These are phyloP conservation scores for Zizania palustris DNA, from an alignment of 202 grass and related monocot species.

Conservation along the genomic window DNA sequence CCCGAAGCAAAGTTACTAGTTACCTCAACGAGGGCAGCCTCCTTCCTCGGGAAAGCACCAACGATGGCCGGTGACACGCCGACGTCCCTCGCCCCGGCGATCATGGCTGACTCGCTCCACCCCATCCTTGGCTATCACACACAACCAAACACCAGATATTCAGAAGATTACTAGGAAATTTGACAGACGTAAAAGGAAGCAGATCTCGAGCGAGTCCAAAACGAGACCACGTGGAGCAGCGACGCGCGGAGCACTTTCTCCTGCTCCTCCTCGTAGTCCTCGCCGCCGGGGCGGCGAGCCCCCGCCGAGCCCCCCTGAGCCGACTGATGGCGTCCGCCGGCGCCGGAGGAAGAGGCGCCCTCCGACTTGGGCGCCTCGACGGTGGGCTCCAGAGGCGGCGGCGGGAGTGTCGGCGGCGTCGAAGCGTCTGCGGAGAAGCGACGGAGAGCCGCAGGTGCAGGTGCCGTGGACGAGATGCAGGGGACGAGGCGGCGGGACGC, in stretches of 20 bases:
- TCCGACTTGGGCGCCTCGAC: conserved; percentile 40
- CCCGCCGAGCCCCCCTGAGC: conserved; percentile 16
- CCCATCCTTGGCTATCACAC: conserved; percentile 65
- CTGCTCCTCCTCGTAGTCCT: conserved; percentile 76
- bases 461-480: background rate
- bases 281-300: conserved; percentile 39
- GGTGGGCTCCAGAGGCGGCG: conserved; percentile 36
- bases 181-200: background rate
- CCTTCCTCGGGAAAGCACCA: conserved; percentile 73
- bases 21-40: conserved; percentile 94
- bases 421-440: conserved; percentile 38
- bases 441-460: background rate
- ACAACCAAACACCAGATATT: background rate
- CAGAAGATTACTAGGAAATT: background rate
- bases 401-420: conserved; percentile 35
- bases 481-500: conserved; percentile 31
- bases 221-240: conserved; percentile 73
- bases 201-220: conserved; percentile 31
- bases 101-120: conserved; percentile 90
- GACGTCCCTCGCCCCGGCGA: conserved; percentile 79
- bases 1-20: conserved; percentile 42
- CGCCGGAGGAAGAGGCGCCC: background rate
- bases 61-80: conserved; percentile 82
- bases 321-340: conserved; percentile 3
- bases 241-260: conserved; percentile 77